Percentiles rank a stretch among this genome's conserved stretches.
Evolutionary conservation across 169 alveolate species (phyloP).

Genomic region (Eimeria sp.): DNA sequence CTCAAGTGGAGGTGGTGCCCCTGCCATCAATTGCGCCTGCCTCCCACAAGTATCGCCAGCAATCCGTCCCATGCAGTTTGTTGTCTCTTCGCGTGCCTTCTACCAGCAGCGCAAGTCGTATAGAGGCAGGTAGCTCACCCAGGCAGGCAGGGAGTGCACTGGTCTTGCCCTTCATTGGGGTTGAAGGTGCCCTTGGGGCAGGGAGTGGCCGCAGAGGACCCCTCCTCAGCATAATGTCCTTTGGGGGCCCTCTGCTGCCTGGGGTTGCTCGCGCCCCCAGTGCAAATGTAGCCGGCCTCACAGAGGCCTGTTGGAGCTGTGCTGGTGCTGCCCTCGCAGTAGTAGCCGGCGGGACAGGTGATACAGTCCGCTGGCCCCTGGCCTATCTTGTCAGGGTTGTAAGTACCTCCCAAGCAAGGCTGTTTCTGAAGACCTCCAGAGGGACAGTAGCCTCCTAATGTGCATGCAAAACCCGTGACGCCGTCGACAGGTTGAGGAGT

Average conservation of each 20-base stretch:
- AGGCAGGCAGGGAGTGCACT: background rate
- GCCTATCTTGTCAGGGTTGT: conserved; percentile 32
- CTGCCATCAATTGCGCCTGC: too few species aligned
- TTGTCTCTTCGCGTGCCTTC: background rate
- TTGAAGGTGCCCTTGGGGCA: conserved; percentile 90
- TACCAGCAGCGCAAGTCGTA: background rate
- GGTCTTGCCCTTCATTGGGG: conserved; percentile 79
- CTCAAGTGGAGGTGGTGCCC: too few species aligned
- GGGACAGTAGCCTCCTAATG: conserved; percentile 89
- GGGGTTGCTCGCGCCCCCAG: conserved; percentile 35
- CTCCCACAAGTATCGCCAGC: too few species aligned
- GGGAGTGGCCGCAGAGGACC: conserved; percentile 71
- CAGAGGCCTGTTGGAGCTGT: conserved; percentile 42
- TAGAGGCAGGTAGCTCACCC: background rate
- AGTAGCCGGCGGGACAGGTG: conserved; percentile 75
- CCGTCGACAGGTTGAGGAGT: conserved; percentile 33
- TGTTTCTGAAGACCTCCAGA: conserved; percentile 84
- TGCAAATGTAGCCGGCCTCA: conserved; percentile 24
- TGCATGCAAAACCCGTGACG: conserved; percentile 82
- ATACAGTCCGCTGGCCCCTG: conserved; percentile 31
- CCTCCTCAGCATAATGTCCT: conserved; percentile 82
- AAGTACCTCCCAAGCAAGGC: conserved; percentile 82
- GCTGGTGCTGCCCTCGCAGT: conserved; percentile 60
- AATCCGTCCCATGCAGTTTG: background rate
- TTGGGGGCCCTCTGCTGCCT: conserved; percentile 5